Evolutionary conservation across 2,329 filamentous ascomycete genomes (phyloP), one percentile per base, ranked within the genome.

Genomic region (Nigrospora sphaerica): DNA sequence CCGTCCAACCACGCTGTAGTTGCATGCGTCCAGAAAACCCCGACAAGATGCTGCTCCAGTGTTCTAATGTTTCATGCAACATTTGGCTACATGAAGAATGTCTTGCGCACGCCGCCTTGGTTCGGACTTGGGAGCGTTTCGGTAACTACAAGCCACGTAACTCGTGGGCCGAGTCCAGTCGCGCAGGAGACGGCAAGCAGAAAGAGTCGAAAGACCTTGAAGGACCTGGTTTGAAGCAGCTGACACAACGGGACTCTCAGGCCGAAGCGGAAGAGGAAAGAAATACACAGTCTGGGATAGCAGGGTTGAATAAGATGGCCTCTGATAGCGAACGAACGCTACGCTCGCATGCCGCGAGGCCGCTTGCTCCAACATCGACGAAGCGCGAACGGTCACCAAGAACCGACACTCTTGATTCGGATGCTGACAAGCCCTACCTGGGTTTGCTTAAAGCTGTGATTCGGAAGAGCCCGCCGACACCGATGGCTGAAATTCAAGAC

Each of bases 31-130:
- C 80, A 37, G 78, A 79, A 52, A 81, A 84, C 50, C 81, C 81
- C 19, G 80, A 84, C 52, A 77, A 75, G 54, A 71, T 72, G 18
- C 63, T 83, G 35, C 71, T 83, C 42, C 75, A 77, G 47, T 85
- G 81, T 62, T 73, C 72, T 10, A 74, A 73, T 48, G 57, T 70
- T 12, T 57, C 62, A 2, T 85, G 81, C 58, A 72, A 71, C 44
- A 73, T 71, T 45, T 85, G 81, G 81, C 72, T 85, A 49, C 81
- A 85, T 54, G 72, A 79, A 46, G 74, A 81, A 39, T 85, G 81
- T 54, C 66, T 85, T 14, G 66, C 72, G 32, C 72, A 80, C 53
- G 73, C 78, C 13, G 70, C 74, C 5, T 66, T 83, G 13, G 62
- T 68, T 56, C 67, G 67, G 31, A 72, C 75, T 1, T 80, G 69